Evolutionary conservation across 202 grass and related monocot species (phyloP).

Genomic region (Zizania palustris): DNA sequence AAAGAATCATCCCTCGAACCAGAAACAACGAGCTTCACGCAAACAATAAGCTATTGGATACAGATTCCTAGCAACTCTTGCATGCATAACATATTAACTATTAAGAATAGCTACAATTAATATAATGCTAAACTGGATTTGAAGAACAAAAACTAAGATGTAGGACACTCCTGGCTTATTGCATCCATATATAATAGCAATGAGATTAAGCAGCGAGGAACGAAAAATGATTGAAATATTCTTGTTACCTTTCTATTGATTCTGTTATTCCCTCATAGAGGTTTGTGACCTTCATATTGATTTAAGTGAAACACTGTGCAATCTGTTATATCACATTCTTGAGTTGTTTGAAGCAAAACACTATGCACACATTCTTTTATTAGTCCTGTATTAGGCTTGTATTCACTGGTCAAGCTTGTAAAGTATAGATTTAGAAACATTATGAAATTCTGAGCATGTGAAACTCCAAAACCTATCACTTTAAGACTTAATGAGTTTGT

Average conservation of each 20-base stretch:
- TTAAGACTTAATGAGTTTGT: neutral
- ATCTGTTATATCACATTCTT: neutral
- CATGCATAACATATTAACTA: neutral
- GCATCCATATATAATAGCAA: conserved; percentile 76
- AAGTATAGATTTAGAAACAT: conserved; percentile 18
- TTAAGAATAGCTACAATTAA: too few relatives aligned
- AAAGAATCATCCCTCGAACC: conserved; percentile 94
- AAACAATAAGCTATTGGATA: conserved; percentile 28
- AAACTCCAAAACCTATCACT: neutral
- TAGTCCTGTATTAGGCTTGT: neutral
- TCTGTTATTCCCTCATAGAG: conserved; percentile 12
- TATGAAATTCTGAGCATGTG: neutral
- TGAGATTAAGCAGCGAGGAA: conserved; percentile 78
- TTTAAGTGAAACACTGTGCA: too few relatives aligned
- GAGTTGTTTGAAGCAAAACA: conserved; percentile 17
- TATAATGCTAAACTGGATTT: conserved; percentile 78
- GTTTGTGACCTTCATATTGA: neutral
- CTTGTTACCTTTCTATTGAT: neutral
- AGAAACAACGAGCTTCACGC: conserved; percentile 81
- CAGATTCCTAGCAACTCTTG: neutral
- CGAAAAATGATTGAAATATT: conserved; percentile 91
- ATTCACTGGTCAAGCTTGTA: neutral
- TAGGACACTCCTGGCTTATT: conserved; percentile 93
- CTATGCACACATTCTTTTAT: neutral
- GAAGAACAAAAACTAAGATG: conserved; percentile 96